Percentiles rank a stretch among this genome's conserved stretches.
Evolutionary conservation across 352 stramenopile species (phyloP).

Genomic region (Phytopythium montanum): DNA sequence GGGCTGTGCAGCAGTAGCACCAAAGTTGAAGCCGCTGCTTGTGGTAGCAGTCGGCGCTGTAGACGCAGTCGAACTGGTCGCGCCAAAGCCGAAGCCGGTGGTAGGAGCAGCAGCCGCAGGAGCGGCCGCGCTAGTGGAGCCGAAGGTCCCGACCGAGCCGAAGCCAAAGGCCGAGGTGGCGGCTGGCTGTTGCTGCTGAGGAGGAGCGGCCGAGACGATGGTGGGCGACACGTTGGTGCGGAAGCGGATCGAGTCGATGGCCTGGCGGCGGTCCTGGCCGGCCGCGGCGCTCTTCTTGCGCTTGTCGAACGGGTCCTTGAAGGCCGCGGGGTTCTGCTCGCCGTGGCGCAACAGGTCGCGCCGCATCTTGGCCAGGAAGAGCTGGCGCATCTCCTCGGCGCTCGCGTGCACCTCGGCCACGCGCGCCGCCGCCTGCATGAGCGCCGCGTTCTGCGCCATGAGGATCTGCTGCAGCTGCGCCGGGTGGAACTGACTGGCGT

Average conservation of each 20-base stretch:
- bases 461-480: conserved; percentile 68
- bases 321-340: conserved; percentile 49
- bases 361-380: conserved; percentile 64
- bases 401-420: conserved; percentile 77
- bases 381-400: conserved; percentile 64
- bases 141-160: conserved; percentile 9
- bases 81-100: conserved; percentile 42
- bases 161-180: conserved; percentile 39
- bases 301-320: conserved; percentile 79
- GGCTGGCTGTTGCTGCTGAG: conserved; percentile 11
- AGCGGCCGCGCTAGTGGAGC: conserved; percentile 5
- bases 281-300: conserved; percentile 64
- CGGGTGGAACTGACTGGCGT: conserved; percentile 15
- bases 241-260: conserved; percentile 79
- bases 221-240: conserved; percentile 67
- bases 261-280: conserved; percentile 40
- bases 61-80: conserved; percentile 13
- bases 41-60: conserved; percentile 3
- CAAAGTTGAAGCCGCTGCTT: conserved; percentile 22
- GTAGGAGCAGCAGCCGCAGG: conserved; percentile 6
- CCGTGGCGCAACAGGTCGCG: conserved; percentile 55
- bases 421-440: conserved; percentile 72
- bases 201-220: conserved; percentile 35
- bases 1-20: conserved; percentile 14
- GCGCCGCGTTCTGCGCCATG: conserved; percentile 64